Conservation (phyloP, 1,284 basidiomycete species). For the Paramarasmius palmivorus region DNA sequence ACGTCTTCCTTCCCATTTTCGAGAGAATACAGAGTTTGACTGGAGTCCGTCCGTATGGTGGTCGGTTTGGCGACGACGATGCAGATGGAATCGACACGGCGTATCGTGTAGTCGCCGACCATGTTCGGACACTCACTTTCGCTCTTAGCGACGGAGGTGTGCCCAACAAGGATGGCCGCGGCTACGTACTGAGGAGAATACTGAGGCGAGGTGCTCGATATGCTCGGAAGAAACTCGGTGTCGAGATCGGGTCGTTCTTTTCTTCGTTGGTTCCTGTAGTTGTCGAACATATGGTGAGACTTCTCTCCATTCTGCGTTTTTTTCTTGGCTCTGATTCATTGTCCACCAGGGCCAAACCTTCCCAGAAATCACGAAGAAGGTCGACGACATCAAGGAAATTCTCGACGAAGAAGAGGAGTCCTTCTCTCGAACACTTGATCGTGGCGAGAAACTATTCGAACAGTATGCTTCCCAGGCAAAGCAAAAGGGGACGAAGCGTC, state of each 20-base stretch:
- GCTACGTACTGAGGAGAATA: constrained; percentile 94
- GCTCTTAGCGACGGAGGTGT: constrained; percentile 96
- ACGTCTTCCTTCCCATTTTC: constrained; percentile 92
- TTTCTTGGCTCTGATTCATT: constrained; percentile 12
- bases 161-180: constrained; percentile 94
- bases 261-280: constrained; percentile 89
- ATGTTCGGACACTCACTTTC: constrained; percentile 93
- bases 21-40: constrained; percentile 87
- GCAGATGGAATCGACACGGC: constrained; percentile 95
- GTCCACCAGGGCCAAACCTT: constrained; percentile 75
- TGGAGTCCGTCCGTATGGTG: constrained; percentile 84
- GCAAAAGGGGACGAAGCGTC: constrained; percentile 63
- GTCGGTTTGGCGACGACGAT: constrained; percentile 93
- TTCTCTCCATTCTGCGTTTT: neutral
- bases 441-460: constrained; percentile 96
- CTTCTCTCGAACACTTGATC: constrained; percentile 93
- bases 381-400: constrained; percentile 90
- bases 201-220: constrained; percentile 91
- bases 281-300: constrained; percentile 81
- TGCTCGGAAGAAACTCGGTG: constrained; percentile 93
- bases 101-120: constrained; percentile 96
- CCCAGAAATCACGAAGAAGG: constrained; percentile 89
- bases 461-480: constrained; percentile 80
- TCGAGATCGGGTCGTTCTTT: constrained; percentile 95
- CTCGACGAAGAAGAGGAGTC: constrained; percentile 97